Conservation (phyloP, 2,329 filamentous ascomycete genomes). For the Monosporascus cannonballus region DNA sequence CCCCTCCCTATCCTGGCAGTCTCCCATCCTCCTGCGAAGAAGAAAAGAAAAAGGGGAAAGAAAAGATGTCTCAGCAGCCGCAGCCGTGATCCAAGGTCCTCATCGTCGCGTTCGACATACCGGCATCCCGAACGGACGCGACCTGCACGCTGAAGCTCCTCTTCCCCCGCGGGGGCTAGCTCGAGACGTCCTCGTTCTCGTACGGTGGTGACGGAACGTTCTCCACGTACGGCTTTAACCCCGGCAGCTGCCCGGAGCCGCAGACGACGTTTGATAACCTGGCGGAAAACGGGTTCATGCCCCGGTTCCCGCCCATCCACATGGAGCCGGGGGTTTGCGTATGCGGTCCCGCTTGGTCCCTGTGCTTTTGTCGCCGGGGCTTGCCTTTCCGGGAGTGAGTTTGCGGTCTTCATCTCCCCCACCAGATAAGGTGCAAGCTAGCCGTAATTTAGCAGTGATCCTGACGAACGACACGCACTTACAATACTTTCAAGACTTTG, state of each 20-base stretch:
- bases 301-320: constrained; percentile 23
- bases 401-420: too few species aligned
- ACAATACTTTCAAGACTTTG: constrained; percentile 21
- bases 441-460: constrained; percentile 16
- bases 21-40: too few species aligned
- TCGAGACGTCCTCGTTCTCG: constrained; percentile 28
- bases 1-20: too few species aligned
- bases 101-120: constrained; percentile 40
- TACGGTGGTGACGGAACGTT: constrained; percentile 31
- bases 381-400: constrained; percentile 25
- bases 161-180: constrained; percentile 30
- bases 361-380: constrained; percentile 22
- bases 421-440: neutral
- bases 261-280: constrained; percentile 25
- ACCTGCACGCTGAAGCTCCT: constrained; percentile 42
- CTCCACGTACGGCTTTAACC: constrained; percentile 22
- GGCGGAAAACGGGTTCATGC: constrained; percentile 18
- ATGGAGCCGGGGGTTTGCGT: constrained; percentile 28
- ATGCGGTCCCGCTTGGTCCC: constrained; percentile 26
- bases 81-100: constrained; percentile 22
- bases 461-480: constrained; percentile 26
- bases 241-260: constrained; percentile 22
- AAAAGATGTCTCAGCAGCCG: constrained; percentile 1
- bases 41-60: too few species aligned
- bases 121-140: constrained; percentile 29